A percentile compares a stretch with the other conserved stretches of the same genome.
Conservation (phyloP, 2,329 filamentous ascomycete species). For the Diaporthe eres region DNA sequence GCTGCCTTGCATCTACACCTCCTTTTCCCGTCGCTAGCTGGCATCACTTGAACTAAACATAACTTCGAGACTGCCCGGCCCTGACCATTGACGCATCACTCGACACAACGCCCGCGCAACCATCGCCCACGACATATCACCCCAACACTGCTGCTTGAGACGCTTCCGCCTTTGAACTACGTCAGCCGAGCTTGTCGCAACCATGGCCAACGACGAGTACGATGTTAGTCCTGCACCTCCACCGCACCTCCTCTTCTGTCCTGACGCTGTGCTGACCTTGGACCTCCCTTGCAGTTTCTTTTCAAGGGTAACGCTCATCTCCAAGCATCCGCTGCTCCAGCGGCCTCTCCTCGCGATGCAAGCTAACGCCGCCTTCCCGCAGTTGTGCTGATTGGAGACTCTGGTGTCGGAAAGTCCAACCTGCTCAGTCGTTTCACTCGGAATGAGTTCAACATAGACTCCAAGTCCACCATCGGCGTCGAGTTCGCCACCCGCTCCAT, state of each 20-base stretch:
- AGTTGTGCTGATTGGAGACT: constrained; percentile 99
- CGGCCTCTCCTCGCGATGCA: constrained; percentile 48
- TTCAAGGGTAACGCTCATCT: constrained; percentile 84
- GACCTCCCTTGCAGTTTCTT: constrained; percentile 79
- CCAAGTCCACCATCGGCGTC: constrained; percentile 99
- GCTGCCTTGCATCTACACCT: constrained; percentile 41
- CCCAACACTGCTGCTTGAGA: constrained; percentile 43
- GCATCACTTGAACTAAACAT: constrained; percentile 38
- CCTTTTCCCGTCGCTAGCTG: constrained; percentile 42
- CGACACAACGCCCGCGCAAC: constrained; percentile 45
- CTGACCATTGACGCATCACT: constrained; percentile 23
- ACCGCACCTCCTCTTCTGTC: constrained; percentile 45
- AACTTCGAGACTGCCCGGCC: constrained; percentile 30
- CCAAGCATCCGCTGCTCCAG: constrained; percentile 40
- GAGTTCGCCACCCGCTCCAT: constrained; percentile 99
- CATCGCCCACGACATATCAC: constrained; percentile 40
- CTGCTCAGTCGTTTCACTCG: constrained; percentile 99
- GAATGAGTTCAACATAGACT: constrained; percentile 99
- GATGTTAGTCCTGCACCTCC: constrained; percentile 78
- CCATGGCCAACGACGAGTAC: constrained; percentile 99
- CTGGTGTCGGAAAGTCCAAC: constrained; percentile 99
- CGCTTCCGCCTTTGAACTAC: constrained; percentile 41
- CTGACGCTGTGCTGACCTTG: constrained; percentile 49
- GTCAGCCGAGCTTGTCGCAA: constrained; percentile 55
- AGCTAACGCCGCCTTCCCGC: constrained; percentile 47